Percentiles rank a stretch among this genome's conserved stretches.
These are phyloP conservation scores for Selenicereus undatus DNA, from an alignment of 148 eudicot species.

Conservation along the genomic window DNA sequence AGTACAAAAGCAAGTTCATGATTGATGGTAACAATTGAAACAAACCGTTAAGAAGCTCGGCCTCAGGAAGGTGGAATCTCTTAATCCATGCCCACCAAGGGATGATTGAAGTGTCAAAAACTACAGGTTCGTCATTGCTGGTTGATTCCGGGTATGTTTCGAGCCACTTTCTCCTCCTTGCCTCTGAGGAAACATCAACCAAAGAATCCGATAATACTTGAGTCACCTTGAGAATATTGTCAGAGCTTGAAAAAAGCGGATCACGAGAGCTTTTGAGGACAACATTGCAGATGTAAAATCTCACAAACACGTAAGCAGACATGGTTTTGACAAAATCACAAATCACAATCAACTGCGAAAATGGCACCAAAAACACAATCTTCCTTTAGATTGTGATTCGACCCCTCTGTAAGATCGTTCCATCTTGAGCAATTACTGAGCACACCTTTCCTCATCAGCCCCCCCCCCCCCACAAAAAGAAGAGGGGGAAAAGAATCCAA, in stretches of 20 bases:
- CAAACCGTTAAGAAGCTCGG: conserved; percentile 90
- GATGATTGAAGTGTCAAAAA: conserved; percentile 87
- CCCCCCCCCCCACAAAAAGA: too few relatives aligned
- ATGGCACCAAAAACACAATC: neutral
- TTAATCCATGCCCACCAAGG: conserved; percentile 99
- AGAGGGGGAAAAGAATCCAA: too few relatives aligned
- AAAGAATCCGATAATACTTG: neutral
- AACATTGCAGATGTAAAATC: neutral
- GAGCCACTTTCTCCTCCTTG: conserved; percentile 91
- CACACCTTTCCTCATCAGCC: too few relatives aligned
- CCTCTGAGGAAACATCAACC: conserved; percentile 51
- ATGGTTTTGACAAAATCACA: neutral
- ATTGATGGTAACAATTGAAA: neutral
- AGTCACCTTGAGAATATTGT: neutral
- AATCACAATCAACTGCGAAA: neutral
- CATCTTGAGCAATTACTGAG: neutral
- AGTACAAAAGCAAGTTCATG: neutral
- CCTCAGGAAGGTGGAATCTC: conserved; percentile 99
- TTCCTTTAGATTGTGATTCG: neutral
- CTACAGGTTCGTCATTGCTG: conserved; percentile 64
- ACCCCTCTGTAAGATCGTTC: neutral
- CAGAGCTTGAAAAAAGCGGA: neutral
- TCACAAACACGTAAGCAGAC: conserved; percentile 3
- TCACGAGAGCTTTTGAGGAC: neutral
- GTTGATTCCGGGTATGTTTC: conserved; percentile 87